Conservation (phyloP, 2,329 filamentous ascomycete genomes). For the Phymatotrichopsis omnivora region DNA sequence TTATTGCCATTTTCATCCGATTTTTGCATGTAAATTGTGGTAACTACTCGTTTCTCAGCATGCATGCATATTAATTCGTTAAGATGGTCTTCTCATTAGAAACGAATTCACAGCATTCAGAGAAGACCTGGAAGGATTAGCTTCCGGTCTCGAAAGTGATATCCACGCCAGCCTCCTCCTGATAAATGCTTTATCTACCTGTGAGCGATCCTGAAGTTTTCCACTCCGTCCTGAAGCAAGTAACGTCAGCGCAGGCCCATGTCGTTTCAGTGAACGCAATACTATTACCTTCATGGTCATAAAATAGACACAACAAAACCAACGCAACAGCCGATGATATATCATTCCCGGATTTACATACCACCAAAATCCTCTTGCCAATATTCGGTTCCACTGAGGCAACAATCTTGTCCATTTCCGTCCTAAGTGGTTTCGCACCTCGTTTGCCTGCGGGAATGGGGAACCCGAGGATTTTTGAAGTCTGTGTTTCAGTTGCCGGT, state of each 20-base stretch:
- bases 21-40: too few species aligned
- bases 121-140: conserved; percentile 74
- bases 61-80: too few species aligned
- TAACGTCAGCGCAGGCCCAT: conserved; percentile 27
- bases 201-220: conserved; percentile 28
- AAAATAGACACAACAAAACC: conserved; percentile 63
- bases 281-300: conserved; percentile 51
- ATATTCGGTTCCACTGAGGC: conserved; percentile 42
- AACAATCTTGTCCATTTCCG: conserved; percentile 54
- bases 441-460: conserved; percentile 62
- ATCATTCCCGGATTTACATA: conserved; percentile 70
- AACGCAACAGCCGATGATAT: conserved; percentile 68
- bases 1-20: too few species aligned
- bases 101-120: conserved; percentile 88
- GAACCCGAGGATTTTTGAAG: conserved; percentile 46
- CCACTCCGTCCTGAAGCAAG: conserved; percentile 33
- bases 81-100: conserved; percentile 54
- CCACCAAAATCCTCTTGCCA: conserved; percentile 43
- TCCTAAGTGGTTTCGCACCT: conserved; percentile 72
- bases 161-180: conserved; percentile 71
- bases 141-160: conserved; percentile 64
- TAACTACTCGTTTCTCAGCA: too few species aligned
- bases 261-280: conserved; percentile 16
- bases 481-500: conserved; percentile 37
- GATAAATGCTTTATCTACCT: conserved; percentile 60